These are phyloP conservation scores for Neopestalotiopsis clavispora DNA, from an alignment of 2,329 filamentous ascomycete species.

Conservation along the genomic window DNA sequence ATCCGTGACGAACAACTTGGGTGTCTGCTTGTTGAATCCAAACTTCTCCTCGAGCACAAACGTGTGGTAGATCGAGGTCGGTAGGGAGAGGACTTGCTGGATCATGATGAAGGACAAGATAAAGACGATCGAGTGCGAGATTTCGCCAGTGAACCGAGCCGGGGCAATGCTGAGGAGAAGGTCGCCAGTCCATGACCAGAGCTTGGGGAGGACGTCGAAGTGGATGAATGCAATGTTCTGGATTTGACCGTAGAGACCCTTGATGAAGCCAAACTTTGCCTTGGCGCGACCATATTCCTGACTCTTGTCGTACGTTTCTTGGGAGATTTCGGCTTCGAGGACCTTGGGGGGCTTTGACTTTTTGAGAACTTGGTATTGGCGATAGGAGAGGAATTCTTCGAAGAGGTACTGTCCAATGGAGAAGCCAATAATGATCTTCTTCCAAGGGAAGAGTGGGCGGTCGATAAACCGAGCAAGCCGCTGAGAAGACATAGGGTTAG, in stretches of 20 bases:
- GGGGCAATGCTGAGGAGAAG: slow-evolving; percentile 78
- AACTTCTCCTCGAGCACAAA: slow-evolving; percentile 97
- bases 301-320: slow-evolving; percentile 92
- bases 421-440: slow-evolving; percentile 93
- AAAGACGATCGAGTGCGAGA: slow-evolving; percentile 91
- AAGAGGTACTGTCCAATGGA: slow-evolving; percentile 89
- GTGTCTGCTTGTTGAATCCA: slow-evolving; percentile 98
- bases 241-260: slow-evolving; percentile 81
- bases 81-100: slow-evolving; percentile 79
- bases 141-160: slow-evolving; percentile 83
- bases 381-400: slow-evolving; percentile 85
- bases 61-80: slow-evolving; percentile 86
- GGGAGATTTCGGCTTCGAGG: slow-evolving; percentile 83
- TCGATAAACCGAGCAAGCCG: slow-evolving; percentile 86
- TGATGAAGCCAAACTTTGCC: slow-evolving; percentile 84
- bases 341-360: slow-evolving; percentile 83
- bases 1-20: slow-evolving; percentile 85
- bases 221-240: slow-evolving; percentile 91
- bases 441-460: slow-evolving; percentile 94
- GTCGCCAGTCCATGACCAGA: slow-evolving; percentile 83
- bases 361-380: slow-evolving; percentile 88
- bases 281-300: slow-evolving; percentile 97
- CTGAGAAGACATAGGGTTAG: slow-evolving; percentile 40
- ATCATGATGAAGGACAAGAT: slow-evolving; percentile 85
- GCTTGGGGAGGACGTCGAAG: slow-evolving; percentile 85